Evolutionary conservation across 192 early-diverging fungal genomes (phyloP).

Genomic region (Allomyces javanicus): DNA sequence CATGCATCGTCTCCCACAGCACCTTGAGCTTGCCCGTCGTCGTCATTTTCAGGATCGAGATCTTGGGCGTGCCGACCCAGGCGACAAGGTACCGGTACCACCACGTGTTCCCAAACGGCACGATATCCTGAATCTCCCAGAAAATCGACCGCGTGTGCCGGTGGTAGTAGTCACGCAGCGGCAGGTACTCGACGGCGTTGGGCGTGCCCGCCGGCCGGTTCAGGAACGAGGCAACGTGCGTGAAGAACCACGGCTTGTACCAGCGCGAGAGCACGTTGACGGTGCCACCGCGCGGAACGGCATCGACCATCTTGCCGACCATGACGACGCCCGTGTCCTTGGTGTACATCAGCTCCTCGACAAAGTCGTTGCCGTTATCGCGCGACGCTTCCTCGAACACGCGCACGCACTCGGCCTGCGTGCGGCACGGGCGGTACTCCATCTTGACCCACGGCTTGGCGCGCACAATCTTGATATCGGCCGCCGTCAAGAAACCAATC

Average conservation of each 20-base stretch:
- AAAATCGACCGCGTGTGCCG: slow-evolving; percentile 22
- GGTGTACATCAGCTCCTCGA: slow-evolving; percentile 17
- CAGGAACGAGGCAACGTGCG: slow-evolving; percentile 13
- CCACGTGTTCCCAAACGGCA: slow-evolving; percentile 19
- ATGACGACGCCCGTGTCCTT: slow-evolving; percentile 17
- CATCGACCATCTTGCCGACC: slow-evolving; percentile 16
- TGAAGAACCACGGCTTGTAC: slow-evolving; percentile 24
- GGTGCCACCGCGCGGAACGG: slow-evolving; percentile 4
- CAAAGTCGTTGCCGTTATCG: slow-evolving; percentile 4
- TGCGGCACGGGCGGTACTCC: slow-evolving; percentile 13
- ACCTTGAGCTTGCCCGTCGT: slow-evolving; percentile 13
- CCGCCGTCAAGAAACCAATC: slow-evolving; percentile 16
- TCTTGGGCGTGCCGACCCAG: slow-evolving; percentile 15
- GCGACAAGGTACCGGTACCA: slow-evolving; percentile 15
- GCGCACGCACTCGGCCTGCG: slow-evolving; percentile 12
- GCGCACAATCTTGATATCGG: slow-evolving; percentile 18
- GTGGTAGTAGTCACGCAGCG: slow-evolving; percentile 21
- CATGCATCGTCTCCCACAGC: slow-evolving; percentile 13
- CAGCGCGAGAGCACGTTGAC: slow-evolving; percentile 15
- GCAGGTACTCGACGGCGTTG: slow-evolving; percentile 17
- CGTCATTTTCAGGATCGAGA: slow-evolving; percentile 13
- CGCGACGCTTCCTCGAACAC: slow-evolving; percentile 1
- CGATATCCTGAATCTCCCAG: slow-evolving; percentile 17
- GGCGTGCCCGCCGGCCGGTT: slow-evolving; percentile 2
- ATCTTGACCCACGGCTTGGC: slow-evolving; percentile 16